Percentiles rank a stretch among this genome's conserved stretches.
These are phyloP conservation scores for Psilocybe azurescens DNA, from an alignment of 768 basidiomycete genomes.

Conservation along the genomic window DNA sequence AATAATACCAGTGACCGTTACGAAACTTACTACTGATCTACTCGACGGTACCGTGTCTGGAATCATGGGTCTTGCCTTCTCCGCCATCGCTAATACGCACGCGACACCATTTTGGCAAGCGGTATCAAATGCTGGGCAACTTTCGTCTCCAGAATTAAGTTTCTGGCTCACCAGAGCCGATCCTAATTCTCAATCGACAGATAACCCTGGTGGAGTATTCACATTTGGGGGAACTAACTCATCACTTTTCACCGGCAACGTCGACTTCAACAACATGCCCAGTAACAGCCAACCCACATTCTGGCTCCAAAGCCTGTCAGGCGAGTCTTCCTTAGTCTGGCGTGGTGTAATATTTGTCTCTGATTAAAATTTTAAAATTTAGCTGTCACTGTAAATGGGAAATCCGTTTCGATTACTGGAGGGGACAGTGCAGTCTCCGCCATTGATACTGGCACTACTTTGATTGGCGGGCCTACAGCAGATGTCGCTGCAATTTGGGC, in stretches of 20 bases:
- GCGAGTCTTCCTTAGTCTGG: slow-evolving; percentile 39
- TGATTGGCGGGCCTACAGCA: slow-evolving; percentile 82
- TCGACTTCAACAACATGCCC: slow-evolving; percentile 68
- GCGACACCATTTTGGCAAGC: slow-evolving; percentile 72
- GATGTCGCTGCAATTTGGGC: slow-evolving; percentile 68
- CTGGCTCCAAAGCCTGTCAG: slow-evolving; percentile 65
- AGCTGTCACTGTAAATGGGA: slow-evolving; percentile 70
- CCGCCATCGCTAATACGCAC: slow-evolving; percentile 57
- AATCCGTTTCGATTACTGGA: slow-evolving; percentile 45
- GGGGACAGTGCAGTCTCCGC: slow-evolving; percentile 61
- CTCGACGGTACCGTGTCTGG: slow-evolving; percentile 62
- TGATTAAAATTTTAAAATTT: not conserved
- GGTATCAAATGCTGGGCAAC: slow-evolving; percentile 43
- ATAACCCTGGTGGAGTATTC: slow-evolving; percentile 65
- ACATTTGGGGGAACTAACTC: slow-evolving; percentile 74
- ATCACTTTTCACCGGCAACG: slow-evolving; percentile 67
- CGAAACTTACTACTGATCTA: slow-evolving; percentile 48
- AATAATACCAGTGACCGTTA: slow-evolving; percentile 58
- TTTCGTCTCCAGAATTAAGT: slow-evolving; percentile 59
- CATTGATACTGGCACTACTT: slow-evolving; percentile 95
- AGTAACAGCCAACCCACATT: slow-evolving; percentile 42
- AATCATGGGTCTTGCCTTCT: slow-evolving; percentile 79
- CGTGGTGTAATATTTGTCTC: slow-evolving; percentile 3
- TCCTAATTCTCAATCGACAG: slow-evolving; percentile 36
- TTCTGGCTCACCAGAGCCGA: slow-evolving; percentile 68